Evolutionary conservation across 2,329 filamentous ascomycete genomes (phyloP), one percentile per base, ranked within the genome.

Genomic region (Zalaria sp.): DNA sequence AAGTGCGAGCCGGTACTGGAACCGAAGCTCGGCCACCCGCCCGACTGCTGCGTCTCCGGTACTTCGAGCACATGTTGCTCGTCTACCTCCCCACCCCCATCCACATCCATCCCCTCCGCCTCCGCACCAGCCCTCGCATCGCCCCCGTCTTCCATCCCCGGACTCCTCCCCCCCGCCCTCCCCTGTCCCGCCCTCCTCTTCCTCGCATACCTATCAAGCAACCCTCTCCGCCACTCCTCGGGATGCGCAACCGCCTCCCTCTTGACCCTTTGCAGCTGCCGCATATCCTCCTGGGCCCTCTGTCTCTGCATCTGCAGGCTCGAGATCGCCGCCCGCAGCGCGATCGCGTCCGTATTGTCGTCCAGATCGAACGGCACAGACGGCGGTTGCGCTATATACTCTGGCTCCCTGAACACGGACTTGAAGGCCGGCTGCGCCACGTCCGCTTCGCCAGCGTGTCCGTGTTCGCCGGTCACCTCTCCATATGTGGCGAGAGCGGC

Each of bases 231-330:
- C 18, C 94, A 95, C 0, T 67, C 76, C 37, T 79, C 69, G 0
- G 88, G 86, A 47, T 89, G 71, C 5, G 69, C 68, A 1, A 85
- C 62, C 4, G 86, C 87, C 3, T 75, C 76, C 11, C 74, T 66
- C 59, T 87, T 89, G 53, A 84, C 73, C 43, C 69, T 67, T 50
- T 79, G 74, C 29, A 95, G 68, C 0, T 73, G 66, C 50, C 75
- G 72, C 40, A 95, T 79, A 62, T 95, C 88, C 37, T 75, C 73
- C 39, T 78, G 67, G 34, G 85, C 85, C 57, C 82, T 83, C 54
- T 80, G 77, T 48, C 79, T 79, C 65, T 96, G 89, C 49, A 93
- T 71, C 63, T 93, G 86, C 37, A 96, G 69, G 40, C 94, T 79
- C 5, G 84, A 81, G 46, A 95, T 86, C 37, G 88, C 84, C 26